phyloP scores from a whole-genome alignment of 306 rosid genomes.

The Heteromeles arbutifolia region DNA sequence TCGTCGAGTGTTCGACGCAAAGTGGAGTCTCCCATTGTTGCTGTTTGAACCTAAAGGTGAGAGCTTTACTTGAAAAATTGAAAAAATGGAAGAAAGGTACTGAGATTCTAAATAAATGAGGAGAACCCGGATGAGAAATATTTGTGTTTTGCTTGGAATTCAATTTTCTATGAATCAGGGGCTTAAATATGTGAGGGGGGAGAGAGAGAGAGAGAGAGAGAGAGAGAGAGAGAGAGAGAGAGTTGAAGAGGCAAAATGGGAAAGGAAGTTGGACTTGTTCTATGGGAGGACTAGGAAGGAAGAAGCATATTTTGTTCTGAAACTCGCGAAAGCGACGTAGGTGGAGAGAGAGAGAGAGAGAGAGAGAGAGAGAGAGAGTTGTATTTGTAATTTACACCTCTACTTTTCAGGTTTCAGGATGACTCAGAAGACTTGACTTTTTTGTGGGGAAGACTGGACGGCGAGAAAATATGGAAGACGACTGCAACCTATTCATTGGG shows the following conservation, averaged over 20 bases:
- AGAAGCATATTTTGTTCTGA: slow-evolving; percentile 6
- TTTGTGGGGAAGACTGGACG: neutral
- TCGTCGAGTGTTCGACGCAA: slow-evolving; percentile 6
- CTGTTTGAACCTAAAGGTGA: neutral
- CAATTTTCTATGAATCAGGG: neutral
- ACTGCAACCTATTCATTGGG: neutral
- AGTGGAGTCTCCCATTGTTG: slow-evolving; percentile 29
- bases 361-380: neutral
- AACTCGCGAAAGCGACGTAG: slow-evolving; percentile 6
- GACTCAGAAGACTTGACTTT: slow-evolving; percentile 31
- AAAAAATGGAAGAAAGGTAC: neutral
- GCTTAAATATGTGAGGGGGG: neutral
- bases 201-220: neutral
- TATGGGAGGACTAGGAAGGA: neutral
- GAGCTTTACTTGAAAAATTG: neutral
- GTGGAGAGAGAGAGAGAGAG: neutral
- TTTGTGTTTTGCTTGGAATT: neutral
- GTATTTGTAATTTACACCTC: neutral
- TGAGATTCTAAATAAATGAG: neutral
- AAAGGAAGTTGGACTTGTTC: slow-evolving; percentile 22
- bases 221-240: neutral
- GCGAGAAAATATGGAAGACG: neutral
- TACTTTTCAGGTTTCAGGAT: neutral
- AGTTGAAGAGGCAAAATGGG: neutral
- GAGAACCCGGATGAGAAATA: neutral